Conservation (phyloP, 805 yeast species). For the Kodamaea lidongshanica region DNA sequence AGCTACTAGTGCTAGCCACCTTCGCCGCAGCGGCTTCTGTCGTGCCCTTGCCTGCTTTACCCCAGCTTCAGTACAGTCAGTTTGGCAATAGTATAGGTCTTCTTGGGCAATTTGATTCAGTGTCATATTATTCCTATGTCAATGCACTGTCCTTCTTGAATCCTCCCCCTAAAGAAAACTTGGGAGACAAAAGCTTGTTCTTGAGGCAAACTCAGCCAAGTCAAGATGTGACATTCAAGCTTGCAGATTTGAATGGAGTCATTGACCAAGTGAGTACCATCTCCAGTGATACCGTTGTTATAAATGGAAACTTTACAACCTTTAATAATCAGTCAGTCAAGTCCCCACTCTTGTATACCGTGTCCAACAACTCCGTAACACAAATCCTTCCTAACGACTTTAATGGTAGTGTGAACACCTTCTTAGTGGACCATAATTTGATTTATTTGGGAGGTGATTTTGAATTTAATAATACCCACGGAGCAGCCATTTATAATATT, state of each 20-base stretch:
- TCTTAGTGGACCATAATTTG: slow-evolving; percentile 36
- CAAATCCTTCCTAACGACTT: slow-evolving; percentile 16
- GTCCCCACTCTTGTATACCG: slow-evolving; percentile 33
- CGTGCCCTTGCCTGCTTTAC: slow-evolving; percentile 8
- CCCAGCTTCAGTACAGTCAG: slow-evolving; percentile 18
- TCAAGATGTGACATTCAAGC: slow-evolving; percentile 9
- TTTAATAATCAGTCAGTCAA: slow-evolving; percentile 20
- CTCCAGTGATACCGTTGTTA: slow-evolving; percentile 22
- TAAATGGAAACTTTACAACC: slow-evolving; percentile 33
- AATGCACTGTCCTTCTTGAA: slow-evolving; percentile 22
- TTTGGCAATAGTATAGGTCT: slow-evolving; percentile 28
- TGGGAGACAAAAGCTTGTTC: slow-evolving; percentile 14
- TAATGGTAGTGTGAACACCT: slow-evolving; percentile 30
- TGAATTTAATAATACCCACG: slow-evolving; percentile 44
- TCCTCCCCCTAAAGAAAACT: not conserved
- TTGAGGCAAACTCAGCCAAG: slow-evolving; percentile 17
- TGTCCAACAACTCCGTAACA: slow-evolving; percentile 19
- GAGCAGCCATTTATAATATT: slow-evolving; percentile 61
- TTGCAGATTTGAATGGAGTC: slow-evolving; percentile 29
- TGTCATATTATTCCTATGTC: slow-evolving; percentile 22
- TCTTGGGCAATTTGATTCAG: slow-evolving; percentile 25
- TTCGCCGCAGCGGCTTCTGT: slow-evolving; percentile 2
- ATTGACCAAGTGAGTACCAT: slow-evolving; percentile 24
- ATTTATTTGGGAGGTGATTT: slow-evolving; percentile 82
- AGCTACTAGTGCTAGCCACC: slow-evolving; percentile 2